Evolutionary conservation across 208 protist genomes (phyloP).

Genomic region (Leishmania guyanensis): DNA sequence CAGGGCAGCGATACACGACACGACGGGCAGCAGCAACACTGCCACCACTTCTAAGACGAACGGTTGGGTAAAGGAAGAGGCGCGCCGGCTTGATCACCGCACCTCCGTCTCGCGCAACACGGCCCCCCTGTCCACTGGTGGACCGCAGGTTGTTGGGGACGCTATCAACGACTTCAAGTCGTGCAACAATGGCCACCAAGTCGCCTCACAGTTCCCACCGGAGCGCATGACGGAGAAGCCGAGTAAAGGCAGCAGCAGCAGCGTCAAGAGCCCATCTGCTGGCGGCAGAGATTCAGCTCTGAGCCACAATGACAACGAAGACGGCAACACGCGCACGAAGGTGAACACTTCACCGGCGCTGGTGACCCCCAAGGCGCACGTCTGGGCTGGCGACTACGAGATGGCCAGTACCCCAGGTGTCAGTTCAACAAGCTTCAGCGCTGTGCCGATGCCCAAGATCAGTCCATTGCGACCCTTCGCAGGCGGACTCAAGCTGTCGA

Average conservation of each 20-base stretch:
- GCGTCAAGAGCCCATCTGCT: slow-evolving; percentile 10
- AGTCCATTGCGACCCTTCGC: slow-evolving; percentile 1
- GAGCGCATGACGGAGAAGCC: slow-evolving; percentile 14
- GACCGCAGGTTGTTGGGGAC: background rate
- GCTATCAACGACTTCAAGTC: background rate
- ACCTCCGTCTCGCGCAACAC: background rate
- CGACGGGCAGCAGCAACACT: background rate
- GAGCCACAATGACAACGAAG: background rate
- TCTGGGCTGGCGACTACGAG: slow-evolving; percentile 29
- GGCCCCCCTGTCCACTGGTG: background rate
- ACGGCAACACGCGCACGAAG: background rate
- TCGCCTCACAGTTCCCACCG: slow-evolving; percentile 25
- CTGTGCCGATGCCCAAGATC: slow-evolving; percentile 24
- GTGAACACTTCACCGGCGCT: slow-evolving; percentile 15
- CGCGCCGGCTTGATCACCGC: slow-evolving; percentile 22
- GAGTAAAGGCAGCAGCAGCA: slow-evolving; percentile 4
- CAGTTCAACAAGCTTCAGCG: background rate
- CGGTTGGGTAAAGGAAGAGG: slow-evolving; percentile 41
- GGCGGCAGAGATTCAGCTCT: background rate
- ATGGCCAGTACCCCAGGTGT: slow-evolving; percentile 7
- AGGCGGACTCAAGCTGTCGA: background rate
- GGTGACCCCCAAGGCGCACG: slow-evolving; percentile 12
- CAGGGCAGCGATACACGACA: background rate
- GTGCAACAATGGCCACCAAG: slow-evolving; percentile 5
- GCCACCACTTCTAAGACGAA: slow-evolving; percentile 9